Evolutionary conservation across 2,329 filamentous ascomycete species (phyloP), one percentile per base, ranked within the genome.

Genomic region (Phoma sp.): DNA sequence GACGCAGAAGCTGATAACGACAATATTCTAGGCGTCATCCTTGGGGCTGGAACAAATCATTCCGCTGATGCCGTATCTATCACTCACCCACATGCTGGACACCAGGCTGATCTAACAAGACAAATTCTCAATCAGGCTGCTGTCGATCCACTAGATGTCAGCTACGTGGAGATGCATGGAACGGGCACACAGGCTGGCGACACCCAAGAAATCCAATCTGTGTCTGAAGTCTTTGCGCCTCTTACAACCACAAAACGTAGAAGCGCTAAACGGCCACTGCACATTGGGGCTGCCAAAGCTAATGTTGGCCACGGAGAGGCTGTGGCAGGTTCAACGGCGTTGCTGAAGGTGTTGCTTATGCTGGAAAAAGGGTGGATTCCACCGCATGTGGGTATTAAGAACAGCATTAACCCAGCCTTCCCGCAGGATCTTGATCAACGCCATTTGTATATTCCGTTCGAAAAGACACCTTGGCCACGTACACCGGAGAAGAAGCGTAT

Each of bases 351-450:
- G 1, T 48, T 77, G 10, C 47, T 76, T 18, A 72, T 76, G 67
- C 36, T 76, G 29, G 58, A 69, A 28, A 60, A 75, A 4, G 52
- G 60, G 12, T 50, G 25, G 1, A 73, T 77, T 28, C 86, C 87
- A 0, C 86, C 85, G 0, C 87, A 91, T 56, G 79, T 84, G 18
- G 87, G 87, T 11, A 89, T 91, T 76, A 89, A 89, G 73, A 79
- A 75, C 2, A 77, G 80, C 56, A 84, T 88, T 59, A 88, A 88
- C 72, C 80, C 80, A 61, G 80, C 76, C 1, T 86, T 87, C 62
- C 84, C 85, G 20, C 6, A 6, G 7, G 83, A 87, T 57, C 72
- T 88, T 0, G 76, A 77, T 0, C 76, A 81, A 14, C 79, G 85
- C 28, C 84, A 85, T 32, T 79, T 33, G 7, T n/a, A 33, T 14